phyloP scores from a whole-genome alignment of 2,329 filamentous ascomycete species.

The Pseudogymnoascus sp. region DNA sequence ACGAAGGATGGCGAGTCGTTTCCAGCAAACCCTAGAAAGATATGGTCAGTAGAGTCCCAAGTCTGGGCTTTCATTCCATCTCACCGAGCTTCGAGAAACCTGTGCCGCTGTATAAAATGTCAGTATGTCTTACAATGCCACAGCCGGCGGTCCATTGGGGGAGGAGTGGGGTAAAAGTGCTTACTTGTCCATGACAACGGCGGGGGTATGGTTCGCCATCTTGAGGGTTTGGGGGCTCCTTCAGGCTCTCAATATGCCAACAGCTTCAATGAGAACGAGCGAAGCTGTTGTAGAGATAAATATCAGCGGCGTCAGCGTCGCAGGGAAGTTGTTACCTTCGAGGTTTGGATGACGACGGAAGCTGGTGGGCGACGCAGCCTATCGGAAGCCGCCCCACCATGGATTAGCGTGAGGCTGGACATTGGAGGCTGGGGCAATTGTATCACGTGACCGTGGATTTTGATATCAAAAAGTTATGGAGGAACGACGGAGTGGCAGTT shows the following conservation, averaged over 20 bases:
- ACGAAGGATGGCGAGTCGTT: constrained; percentile 99
- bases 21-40: constrained; percentile 76
- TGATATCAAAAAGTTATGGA: neutral
- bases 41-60: neutral
- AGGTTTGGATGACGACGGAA: constrained; percentile 11
- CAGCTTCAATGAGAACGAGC: neutral
- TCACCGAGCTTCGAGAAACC: constrained; percentile 98
- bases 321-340: constrained; percentile 7
- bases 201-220: constrained; percentile 98
- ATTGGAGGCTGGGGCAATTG: neutral
- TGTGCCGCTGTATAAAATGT: constrained; percentile 67
- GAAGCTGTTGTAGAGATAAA: constrained; percentile 9
- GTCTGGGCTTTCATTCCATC: constrained; percentile 24
- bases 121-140: constrained; percentile 17
- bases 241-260: constrained; percentile 6
- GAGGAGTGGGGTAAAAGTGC: constrained; percentile 38
- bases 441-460: neutral
- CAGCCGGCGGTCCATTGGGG: neutral
- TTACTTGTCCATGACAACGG: constrained; percentile 99
- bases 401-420: constrained; percentile 6
- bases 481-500: neutral
- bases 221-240: constrained; percentile 26
- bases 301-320: constrained; percentile 1
- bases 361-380: constrained; percentile 8
- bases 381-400: constrained; percentile 8